Conservation (phyloP, 2,329 filamentous ascomycete genomes). For the Colletotrichum somersetense region DNA sequence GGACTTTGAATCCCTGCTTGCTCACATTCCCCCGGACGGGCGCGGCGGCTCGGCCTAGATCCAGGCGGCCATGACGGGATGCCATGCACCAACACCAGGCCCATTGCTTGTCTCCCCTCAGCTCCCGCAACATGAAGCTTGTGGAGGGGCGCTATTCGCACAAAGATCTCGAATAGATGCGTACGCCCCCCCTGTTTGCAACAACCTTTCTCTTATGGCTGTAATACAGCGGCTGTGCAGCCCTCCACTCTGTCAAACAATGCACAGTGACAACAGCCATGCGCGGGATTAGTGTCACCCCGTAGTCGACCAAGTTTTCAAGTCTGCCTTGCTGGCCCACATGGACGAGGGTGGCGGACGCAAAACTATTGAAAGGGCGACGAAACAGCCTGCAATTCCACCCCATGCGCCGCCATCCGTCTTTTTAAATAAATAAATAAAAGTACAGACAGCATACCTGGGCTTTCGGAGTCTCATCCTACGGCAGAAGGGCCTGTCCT, state of each 20-base stretch:
- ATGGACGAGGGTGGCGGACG: slow-evolving; percentile 19
- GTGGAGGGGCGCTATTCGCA: not conserved
- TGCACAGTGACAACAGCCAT: slow-evolving; percentile 37
- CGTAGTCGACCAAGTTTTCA: not conserved
- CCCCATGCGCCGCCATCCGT: not conserved
- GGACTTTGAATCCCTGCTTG: slow-evolving; percentile 3
- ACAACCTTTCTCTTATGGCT: slow-evolving; percentile 19
- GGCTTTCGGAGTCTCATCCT: not conserved
- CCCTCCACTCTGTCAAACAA: slow-evolving; percentile 34
- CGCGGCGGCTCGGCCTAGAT: slow-evolving; percentile 6
- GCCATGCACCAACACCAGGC: slow-evolving; percentile 4
- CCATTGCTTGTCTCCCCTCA: slow-evolving; percentile 15
- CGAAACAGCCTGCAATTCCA: not conserved
- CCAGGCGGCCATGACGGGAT: slow-evolving; percentile 12
- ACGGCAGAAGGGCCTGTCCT: slow-evolving; percentile 19
- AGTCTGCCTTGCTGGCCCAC: slow-evolving; percentile 12
- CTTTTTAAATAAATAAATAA: not conserved
- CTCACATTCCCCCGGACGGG: slow-evolving; percentile 11
- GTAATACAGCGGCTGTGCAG: slow-evolving; percentile 39
- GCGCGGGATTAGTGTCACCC: slow-evolving; percentile 20
- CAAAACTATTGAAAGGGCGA: slow-evolving; percentile 29
- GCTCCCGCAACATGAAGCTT: slow-evolving; percentile 4
- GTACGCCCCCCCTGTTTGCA: slow-evolving; percentile 43
- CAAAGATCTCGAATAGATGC: slow-evolving; percentile 47
- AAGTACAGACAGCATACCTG: not conserved